A percentile compares a stretch with the other conserved stretches of the same genome.
Conservation (phyloP, 2,329 filamentous ascomycete species). For the Sphaerostilbella broomeana region DNA sequence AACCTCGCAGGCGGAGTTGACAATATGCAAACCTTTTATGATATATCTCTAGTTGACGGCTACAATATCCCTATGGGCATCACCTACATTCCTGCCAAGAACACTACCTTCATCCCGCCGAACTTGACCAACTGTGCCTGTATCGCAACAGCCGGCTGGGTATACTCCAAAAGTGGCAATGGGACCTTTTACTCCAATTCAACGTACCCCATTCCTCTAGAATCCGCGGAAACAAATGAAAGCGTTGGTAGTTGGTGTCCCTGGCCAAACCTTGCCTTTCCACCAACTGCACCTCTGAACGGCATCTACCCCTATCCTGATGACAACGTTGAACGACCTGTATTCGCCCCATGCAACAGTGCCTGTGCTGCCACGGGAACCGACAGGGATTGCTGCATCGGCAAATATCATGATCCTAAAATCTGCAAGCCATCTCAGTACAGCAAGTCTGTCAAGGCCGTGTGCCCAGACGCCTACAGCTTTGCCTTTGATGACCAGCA, state of each 20-base stretch:
- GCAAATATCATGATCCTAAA: conserved; percentile 55
- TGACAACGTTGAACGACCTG: conserved; percentile 60
- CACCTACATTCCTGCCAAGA: conserved; percentile 53
- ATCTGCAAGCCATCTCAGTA: conserved; percentile 63
- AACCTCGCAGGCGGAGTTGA: conserved; percentile 61
- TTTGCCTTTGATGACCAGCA: conserved; percentile 58
- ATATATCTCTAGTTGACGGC: conserved; percentile 78
- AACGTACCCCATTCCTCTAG: conserved; percentile 61
- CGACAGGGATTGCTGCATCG: conserved; percentile 69
- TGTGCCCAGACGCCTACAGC: conserved; percentile 82
- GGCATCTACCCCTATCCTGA: conserved; percentile 78
- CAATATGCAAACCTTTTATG: conserved; percentile 65
- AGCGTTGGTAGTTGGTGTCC: conserved; percentile 68
- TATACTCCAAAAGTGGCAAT: conserved; percentile 48
- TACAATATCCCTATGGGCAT: conserved; percentile 72
- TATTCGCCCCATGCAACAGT: conserved; percentile 72
- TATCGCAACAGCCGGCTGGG: conserved; percentile 60
- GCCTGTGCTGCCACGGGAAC: conserved; percentile 64
- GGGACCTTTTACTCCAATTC: conserved; percentile 57
- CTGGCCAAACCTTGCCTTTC: conserved; percentile 65
- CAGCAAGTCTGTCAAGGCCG: conserved; percentile 60
- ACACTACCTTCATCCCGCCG: conserved; percentile 61
- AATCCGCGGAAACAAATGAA: conserved; percentile 49
- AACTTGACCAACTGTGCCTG: conserved; percentile 73
- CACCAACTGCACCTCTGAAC: conserved; percentile 62